phyloP scores from a whole-genome alignment of 2,329 filamentous ascomycete genomes.

The Paecilomyces niveus region DNA sequence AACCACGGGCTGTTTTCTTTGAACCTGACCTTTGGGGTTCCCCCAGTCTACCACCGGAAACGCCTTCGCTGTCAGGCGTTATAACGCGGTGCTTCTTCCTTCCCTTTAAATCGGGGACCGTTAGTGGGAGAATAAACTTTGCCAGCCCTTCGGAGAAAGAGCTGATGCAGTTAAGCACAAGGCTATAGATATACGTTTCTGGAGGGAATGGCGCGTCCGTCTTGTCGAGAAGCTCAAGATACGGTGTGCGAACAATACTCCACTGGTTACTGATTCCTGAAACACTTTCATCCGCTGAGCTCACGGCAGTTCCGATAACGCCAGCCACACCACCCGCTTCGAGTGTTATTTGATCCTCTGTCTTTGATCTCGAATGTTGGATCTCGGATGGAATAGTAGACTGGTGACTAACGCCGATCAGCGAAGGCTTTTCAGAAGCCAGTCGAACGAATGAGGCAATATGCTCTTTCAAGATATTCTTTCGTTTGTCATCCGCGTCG shows the following conservation, averaged over 20 bases:
- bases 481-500: conserved; percentile 65
- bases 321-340: conserved; percentile 83
- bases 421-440: conserved; percentile 78
- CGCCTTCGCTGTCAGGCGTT: conserved; percentile 24
- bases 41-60: conserved; percentile 12
- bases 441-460: conserved; percentile 86
- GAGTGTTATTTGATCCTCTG: conserved; percentile 76
- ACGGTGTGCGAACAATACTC: conserved; percentile 80
- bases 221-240: conserved; percentile 93
- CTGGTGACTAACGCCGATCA: conserved; percentile 84
- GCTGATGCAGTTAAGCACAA: conserved; percentile 82
- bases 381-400: conserved; percentile 71
- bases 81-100: conserved; percentile 38
- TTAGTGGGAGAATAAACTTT: conserved; percentile 86
- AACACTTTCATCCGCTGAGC: conserved; percentile 58
- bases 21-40: conserved; percentile 25
- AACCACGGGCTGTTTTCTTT: conserved; percentile 14
- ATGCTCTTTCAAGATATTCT: conserved; percentile 70
- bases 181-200: conserved; percentile 87
- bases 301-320: conserved; percentile 69
- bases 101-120: conserved; percentile 64
- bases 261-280: conserved; percentile 81
- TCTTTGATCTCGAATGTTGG: conserved; percentile 48
- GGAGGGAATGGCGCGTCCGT: conserved; percentile 73
- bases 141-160: conserved; percentile 86